Percentiles rank a stretch among this genome's conserved stretches.
Evolutionary conservation across 805 yeast genomes (phyloP).

Genomic region (Candida caryicola): DNA sequence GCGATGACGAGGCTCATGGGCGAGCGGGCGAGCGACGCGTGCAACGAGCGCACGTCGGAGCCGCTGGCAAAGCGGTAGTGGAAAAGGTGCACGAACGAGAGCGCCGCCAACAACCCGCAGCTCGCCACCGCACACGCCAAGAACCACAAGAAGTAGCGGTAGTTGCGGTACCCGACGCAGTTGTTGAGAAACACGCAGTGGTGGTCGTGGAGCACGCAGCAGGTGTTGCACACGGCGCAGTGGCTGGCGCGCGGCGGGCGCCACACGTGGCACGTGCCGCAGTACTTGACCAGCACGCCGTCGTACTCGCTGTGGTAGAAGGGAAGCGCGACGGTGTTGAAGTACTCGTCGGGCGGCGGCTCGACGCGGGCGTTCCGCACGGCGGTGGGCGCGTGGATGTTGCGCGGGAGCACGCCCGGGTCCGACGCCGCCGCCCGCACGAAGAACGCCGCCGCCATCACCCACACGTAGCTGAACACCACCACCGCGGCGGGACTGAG

Average conservation of each 20-base stretch:
- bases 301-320: slow-evolving; percentile 14
- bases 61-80: slow-evolving; percentile 18
- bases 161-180: slow-evolving; percentile 41
- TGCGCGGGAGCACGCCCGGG: slow-evolving; percentile 69
- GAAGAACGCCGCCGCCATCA: slow-evolving; percentile 46
- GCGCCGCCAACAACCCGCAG: slow-evolving; percentile 17
- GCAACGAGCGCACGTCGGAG: slow-evolving; percentile 27
- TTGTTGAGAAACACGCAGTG: slow-evolving; percentile 63
- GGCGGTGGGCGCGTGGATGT: slow-evolving; percentile 48
- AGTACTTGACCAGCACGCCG: slow-evolving; percentile 52
- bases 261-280: slow-evolving; percentile 57
- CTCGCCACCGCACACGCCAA: slow-evolving; percentile 19
- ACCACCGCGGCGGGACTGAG: slow-evolving; percentile 56
- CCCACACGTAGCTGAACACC: slow-evolving; percentile 58
- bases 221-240: slow-evolving; percentile 65
- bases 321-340: slow-evolving; percentile 23
- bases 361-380: slow-evolving; percentile 4
- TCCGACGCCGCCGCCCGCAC: slow-evolving; percentile 57
- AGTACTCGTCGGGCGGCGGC: slow-evolving; percentile 16
- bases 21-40: slow-evolving; percentile 14
- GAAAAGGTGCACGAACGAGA: slow-evolving; percentile 22
- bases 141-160: slow-evolving; percentile 36
- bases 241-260: slow-evolving; percentile 68
- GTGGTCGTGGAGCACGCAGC: slow-evolving; percentile 67
- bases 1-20: slow-evolving; percentile 51